A percentile compares a stretch with the other conserved stretches of the same genome.
Conservation (phyloP, 1,284 basidiomycete genomes). For the Trametes pubescens region DNA sequence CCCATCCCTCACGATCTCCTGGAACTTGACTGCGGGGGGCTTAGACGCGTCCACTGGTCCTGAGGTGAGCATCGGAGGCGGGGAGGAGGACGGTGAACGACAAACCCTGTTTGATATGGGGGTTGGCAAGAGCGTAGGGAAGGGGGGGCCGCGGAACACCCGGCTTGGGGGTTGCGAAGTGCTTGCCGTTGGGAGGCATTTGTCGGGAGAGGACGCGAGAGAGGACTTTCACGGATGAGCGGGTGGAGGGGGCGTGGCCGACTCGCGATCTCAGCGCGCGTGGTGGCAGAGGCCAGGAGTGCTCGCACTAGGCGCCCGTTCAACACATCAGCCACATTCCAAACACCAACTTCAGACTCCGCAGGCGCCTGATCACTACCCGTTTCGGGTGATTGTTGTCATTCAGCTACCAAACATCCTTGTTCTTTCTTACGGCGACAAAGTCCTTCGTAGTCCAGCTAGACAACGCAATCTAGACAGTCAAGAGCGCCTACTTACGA, state of each 20-base stretch:
- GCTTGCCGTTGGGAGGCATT: constrained; percentile 29
- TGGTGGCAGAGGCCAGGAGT: constrained; percentile 28
- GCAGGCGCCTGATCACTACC: constrained; percentile 23
- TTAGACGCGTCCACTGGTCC: constrained; percentile 43
- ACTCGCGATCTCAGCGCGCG: constrained; percentile 32
- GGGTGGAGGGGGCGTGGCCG: constrained; percentile 20
- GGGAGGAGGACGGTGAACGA: constrained; percentile 33
- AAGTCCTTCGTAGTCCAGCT: no score
- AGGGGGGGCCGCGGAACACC: constrained; percentile 47
- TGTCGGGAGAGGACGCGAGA: constrained; percentile 19
- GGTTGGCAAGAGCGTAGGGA: constrained; percentile 49
- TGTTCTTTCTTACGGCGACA: not conserved
- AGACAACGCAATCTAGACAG: no score
- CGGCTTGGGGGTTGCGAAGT: constrained; percentile 30
- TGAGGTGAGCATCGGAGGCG: constrained; percentile 21
- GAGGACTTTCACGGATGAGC: not conserved
- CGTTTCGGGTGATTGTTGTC: constrained; percentile 6
- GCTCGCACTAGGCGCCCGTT: constrained; percentile 20
- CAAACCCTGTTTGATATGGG: constrained; percentile 50
- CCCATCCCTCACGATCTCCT: constrained; percentile 72
- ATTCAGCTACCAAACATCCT: not conserved
- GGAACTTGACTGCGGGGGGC: constrained; percentile 65
- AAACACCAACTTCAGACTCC: constrained; percentile 28
- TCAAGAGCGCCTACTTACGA: no score
- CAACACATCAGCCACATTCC: constrained; percentile 16